A percentile compares a stretch with the other conserved stretches of the same genome.
Evolutionary conservation across 345 rosid genomes (phyloP).

Genomic region (Noccaea caerulescens): DNA sequence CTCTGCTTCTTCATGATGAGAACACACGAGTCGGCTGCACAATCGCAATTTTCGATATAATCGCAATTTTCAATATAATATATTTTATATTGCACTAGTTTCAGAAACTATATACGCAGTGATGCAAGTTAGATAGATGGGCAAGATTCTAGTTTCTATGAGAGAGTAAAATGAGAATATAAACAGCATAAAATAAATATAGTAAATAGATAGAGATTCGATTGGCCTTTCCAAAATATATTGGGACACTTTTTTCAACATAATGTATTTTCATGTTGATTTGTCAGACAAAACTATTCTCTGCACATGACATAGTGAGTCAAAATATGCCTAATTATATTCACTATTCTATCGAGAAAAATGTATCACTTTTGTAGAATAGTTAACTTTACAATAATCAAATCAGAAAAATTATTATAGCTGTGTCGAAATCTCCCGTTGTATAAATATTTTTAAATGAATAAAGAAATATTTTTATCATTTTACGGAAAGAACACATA

Average conservation of each 20-base stretch:
- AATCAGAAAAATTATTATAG: neutral
- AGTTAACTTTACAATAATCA: constrained; percentile 15
- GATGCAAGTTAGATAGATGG: constrained; percentile 62
- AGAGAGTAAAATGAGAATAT: constrained; percentile 28
- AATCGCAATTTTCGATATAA: neutral
- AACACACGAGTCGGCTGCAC: constrained; percentile 79
- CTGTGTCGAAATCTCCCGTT: neutral
- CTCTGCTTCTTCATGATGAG: constrained; percentile 54
- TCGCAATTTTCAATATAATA: neutral
- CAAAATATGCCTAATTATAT: constrained; percentile 31
- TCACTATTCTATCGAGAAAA: constrained; percentile 30
- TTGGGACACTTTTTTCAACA: constrained; percentile 30
- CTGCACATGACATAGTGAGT: constrained; percentile 40
- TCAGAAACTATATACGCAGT: constrained; percentile 69
- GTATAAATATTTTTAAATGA: neutral
- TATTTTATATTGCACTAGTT: constrained; percentile 56
- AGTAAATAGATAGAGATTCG: constrained; percentile 29
- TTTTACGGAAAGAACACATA: neutral
- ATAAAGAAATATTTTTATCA: neutral
- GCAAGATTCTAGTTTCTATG: constrained; percentile 25
- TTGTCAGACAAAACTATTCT: constrained; percentile 39
- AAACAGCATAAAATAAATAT: neutral
- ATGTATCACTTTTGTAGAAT: constrained; percentile 4
- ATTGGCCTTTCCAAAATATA: constrained; percentile 38
- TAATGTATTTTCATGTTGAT: constrained; percentile 24